phyloP scores from a whole-genome alignment of 106 monocot genomes.

The Triglochin maritima region DNA sequence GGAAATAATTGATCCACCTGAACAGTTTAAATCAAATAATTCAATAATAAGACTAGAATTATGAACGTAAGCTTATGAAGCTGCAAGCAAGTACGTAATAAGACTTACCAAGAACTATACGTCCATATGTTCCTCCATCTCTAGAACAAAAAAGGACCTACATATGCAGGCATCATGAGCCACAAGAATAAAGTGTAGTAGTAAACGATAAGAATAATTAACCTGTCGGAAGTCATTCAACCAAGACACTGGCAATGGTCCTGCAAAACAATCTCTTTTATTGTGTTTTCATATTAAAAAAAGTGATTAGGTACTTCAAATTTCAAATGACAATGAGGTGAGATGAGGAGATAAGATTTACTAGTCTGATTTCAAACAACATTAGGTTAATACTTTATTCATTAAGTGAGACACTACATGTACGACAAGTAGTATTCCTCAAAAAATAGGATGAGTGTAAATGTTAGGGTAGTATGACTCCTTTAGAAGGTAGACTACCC shows the following conservation, averaged over 20 bases:
- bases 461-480: too few relatives aligned
- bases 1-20: slow-evolving; percentile 36
- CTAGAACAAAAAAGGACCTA: slow-evolving; percentile 53
- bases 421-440: too few relatives aligned
- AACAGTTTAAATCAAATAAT: neutral
- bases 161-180: neutral
- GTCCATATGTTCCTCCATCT: slow-evolving; percentile 52
- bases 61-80: neutral
- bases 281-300: too few relatives aligned
- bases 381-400: too few relatives aligned
- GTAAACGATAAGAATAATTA: neutral
- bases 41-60: neutral
- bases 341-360: too few relatives aligned
- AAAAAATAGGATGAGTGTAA: too few relatives aligned
- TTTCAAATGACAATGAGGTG: too few relatives aligned
- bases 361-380: too few relatives aligned
- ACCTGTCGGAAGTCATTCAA: slow-evolving; percentile 64
- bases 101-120: slow-evolving; percentile 46
- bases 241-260: slow-evolving; percentile 55
- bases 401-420: too few relatives aligned
- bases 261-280: slow-evolving; percentile 17
- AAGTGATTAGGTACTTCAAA: too few relatives aligned
- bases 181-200: neutral
- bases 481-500: too few relatives aligned
- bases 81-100: neutral